These are phyloP conservation scores for Rubia balearica DNA, from an alignment of 305 asterid species.

Conservation along the genomic window DNA sequence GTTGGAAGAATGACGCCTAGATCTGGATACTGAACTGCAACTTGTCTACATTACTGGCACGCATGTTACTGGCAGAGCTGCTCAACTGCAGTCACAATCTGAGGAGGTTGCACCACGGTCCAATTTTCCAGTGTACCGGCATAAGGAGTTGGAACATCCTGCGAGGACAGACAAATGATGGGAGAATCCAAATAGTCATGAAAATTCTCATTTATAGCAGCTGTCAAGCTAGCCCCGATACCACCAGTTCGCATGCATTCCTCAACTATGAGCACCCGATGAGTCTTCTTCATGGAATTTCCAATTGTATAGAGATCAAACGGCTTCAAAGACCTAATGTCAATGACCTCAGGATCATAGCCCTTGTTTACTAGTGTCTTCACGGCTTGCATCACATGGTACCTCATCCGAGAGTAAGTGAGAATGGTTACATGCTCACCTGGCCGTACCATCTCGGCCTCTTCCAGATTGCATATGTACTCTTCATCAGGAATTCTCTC, in stretches of 20 bases:
- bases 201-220: slow-evolving; percentile 61
- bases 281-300: slow-evolving; percentile 70
- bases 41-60: slow-evolving; percentile 14
- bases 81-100: slow-evolving; percentile 69
- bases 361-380: slow-evolving; percentile 66
- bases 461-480: slow-evolving; percentile 57
- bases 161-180: slow-evolving; percentile 56
- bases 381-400: slow-evolving; percentile 78
- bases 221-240: slow-evolving; percentile 71
- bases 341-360: slow-evolving; percentile 74
- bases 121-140: slow-evolving; percentile 62
- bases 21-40: slow-evolving; percentile 13
- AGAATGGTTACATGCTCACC: slow-evolving; percentile 63
- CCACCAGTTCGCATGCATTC: slow-evolving; percentile 85
- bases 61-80: slow-evolving; percentile 61
- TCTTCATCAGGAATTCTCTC: slow-evolving; percentile 78
- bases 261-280: slow-evolving; percentile 63
- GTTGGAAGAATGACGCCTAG: slow-evolving; percentile 12
- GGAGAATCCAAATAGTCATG: slow-evolving; percentile 68
- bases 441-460: slow-evolving; percentile 71
- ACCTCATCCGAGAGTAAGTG: slow-evolving; percentile 75
- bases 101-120: slow-evolving; percentile 74
- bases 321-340: slow-evolving; percentile 72
- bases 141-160: slow-evolving; percentile 75
- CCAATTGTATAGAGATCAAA: slow-evolving; percentile 68